Base-by-base conservation (phyloP, 495 filamentous ascomycete species). In the Aspergillus ostianus region DNA sequence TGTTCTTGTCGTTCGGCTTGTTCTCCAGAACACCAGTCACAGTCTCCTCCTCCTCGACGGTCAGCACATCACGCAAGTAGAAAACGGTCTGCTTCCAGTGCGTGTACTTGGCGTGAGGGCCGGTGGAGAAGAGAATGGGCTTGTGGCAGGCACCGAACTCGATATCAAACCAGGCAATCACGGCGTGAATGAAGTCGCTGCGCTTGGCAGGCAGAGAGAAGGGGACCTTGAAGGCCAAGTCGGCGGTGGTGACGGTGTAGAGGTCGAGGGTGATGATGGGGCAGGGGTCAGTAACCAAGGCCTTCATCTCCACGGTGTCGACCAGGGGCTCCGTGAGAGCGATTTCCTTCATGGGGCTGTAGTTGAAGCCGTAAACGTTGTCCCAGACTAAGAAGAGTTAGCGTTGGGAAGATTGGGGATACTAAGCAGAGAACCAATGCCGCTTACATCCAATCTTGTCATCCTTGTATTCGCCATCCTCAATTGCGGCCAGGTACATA, bases 111-210 rank as follows among this genome's bases (percentile, higher is more conserved):
- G 90, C 89, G 67, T 95, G 91, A 19, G 91, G 91, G 13, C 91
- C 91, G 32, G 91, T 95, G 44, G 88, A 92, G 77, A 95, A 95
- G 62, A 78, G 78, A 68, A 93, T 86, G 10, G 88, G 87, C 78
- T 92, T 90, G 75, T 93, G 92, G 80, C 93, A 97, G 30, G 92
- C 91, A 41, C 90, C 90, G 77, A 98, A 98, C 61, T 96, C 93
- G 64, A 97, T 98, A 71, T 98, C 94, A 79, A 98, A 98, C 91
- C 95, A 98, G 32, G 96, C 88, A 52, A 98, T 95, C 44, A 98
- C 80, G 21, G 92, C 94, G 72, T 98, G 95, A 60, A 98, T 83
- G 76, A 92, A 96, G 76, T 98, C 95, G 67, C 85, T 87, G 53
- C 92, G 85, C 70, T 88, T 85, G 52, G 85, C 86, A 9, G 78